Percentiles rank a stretch among this genome's conserved stretches.
phyloP scores from a whole-genome alignment of 192 early-diverging fungal genomes.

The Dissophora globulifera region DNA sequence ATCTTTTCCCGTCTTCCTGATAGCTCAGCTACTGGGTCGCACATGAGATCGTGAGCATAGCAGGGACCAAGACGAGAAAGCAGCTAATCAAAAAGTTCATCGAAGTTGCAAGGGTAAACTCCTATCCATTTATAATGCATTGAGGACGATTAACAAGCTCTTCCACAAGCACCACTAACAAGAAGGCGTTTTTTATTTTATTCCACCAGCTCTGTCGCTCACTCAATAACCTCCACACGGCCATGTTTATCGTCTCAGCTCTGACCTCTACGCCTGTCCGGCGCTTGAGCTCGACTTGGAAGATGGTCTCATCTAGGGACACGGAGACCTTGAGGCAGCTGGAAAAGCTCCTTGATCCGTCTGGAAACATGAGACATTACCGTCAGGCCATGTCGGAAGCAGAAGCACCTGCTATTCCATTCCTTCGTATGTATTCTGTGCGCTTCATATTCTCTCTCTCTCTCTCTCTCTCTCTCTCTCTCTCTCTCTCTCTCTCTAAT shows the following conservation, averaged over 20 bases:
- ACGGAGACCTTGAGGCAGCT: slow-evolving; percentile 57
- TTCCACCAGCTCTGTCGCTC: slow-evolving; percentile 56
- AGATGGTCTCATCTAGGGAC: slow-evolving; percentile 57
- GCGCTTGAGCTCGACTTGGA: slow-evolving; percentile 68
- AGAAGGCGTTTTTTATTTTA: too few relatives aligned
- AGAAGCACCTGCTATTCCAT: slow-evolving; percentile 63
- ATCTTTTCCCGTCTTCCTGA: not conserved
- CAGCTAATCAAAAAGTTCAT: slow-evolving; percentile 69
- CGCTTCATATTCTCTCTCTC: too few relatives aligned
- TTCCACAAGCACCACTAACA: too few relatives aligned
- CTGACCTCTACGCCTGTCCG: slow-evolving; percentile 66
- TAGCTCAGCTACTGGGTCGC: slow-evolving; percentile 70
- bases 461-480: not conserved
- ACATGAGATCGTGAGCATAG: slow-evolving; percentile 62
- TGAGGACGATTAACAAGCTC: too few relatives aligned
- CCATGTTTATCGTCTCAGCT: slow-evolving; percentile 71
- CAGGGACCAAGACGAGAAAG: slow-evolving; percentile 53
- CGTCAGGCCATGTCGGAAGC: slow-evolving; percentile 62
- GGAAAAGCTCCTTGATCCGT: slow-evolving; percentile 69
- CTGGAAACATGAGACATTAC: slow-evolving; percentile 74
- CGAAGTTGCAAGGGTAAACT: slow-evolving; percentile 60
- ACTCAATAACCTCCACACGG: slow-evolving; percentile 74
- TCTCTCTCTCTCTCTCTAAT: not conserved
- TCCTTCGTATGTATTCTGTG: slow-evolving; percentile 62
- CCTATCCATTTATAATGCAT: too few relatives aligned